Evolutionary conservation across 2,329 filamentous ascomycete species (phyloP), one percentile per base, ranked within the genome.

Genomic region (Neospermospora avenae): DNA sequence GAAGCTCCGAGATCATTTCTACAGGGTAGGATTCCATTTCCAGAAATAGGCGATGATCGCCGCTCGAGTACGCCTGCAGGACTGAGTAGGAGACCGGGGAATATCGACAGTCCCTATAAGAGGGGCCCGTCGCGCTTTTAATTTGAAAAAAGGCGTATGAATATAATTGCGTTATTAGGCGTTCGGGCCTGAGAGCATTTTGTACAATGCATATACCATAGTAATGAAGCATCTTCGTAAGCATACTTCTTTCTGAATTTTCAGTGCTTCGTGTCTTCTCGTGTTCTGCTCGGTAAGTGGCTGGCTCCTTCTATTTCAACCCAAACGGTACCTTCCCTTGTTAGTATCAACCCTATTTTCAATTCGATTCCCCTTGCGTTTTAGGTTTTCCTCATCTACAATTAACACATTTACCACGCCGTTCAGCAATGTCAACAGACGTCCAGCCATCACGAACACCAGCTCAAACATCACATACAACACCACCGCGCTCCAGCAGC

Each of bases 51-150:
- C 8, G 55, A 59, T 53, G 66, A 67, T 39, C 59, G 67, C 34
- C 57, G 67, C 14, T 65, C 57, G 24, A 68, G 68, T 62, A 63
- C 63, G 55, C 65, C 67, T 20, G 44, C 55, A 42, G 63, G 58
- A 18, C 11, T 59, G 16, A 65, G 49, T 45, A 51, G 55, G 28
- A 63, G 58, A 48, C 46, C 62, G 34, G 63, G 62, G 5, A 63
- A 49, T 18, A 60, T 62, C 57, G 66, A 65, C 16, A 68, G 65
- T 51, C 63, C 68, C n/a, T 67, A 67, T 24, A 67, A 64, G 35
- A 69, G 66, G 48, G 62, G 61, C 11, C 67, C 68, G 37, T 68
- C 69, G 45, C 67, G 68, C 42, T 70, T 66, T 45, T 69, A 55
- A 65, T 49, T 28, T 49, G 16, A 18, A n/a, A 25, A 11, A 18